Base-by-base conservation (phyloP, 306 rosid species). In the Lathyrus oleraceus region DNA sequence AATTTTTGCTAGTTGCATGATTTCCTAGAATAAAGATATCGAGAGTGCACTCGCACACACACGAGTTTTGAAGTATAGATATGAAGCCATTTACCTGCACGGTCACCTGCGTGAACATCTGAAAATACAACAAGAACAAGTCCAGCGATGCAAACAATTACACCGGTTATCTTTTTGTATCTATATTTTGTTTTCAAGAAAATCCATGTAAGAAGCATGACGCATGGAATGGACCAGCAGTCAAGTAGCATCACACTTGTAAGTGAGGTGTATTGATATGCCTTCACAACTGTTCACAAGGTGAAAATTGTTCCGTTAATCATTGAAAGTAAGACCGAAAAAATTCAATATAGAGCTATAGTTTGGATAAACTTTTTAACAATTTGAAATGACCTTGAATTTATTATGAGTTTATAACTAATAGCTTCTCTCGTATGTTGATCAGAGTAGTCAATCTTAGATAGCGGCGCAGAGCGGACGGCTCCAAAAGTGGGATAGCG, bases 161-260 rank as follows among this genome's bases (percentile, higher is more conserved):
- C 97, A 28, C 99, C 99, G 3, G 78, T 67, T 70, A 94, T 77
- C 83, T 91, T 94, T 66, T 70, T 72, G 59, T 80, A 81, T 83
- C 92, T 75, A 80, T 94, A 94, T 71, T 88, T 94, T 6, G 99
- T 88, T 79, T 94, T 94, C 79, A 94, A 86, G 95, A 94, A 94
- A 77, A 94, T 1, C 99, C 99, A 89, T 15, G 99, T 91, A 56
- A 94, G 89, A 77, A 94, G 83, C 97, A 94, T 88, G 70, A 91
- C 97, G 5, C 73, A 83, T 42, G 99, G 99, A 58, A 94, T 88
- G 58, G 97, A 67, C 99, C 99, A 94, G 84, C 97, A 91, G 81
- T 94, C 99, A 44, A 94, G 92, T 77, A 94, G 83, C 97, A 91
- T 94, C 52, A 94, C 96, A 42, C 97, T 94, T 17, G 99, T 94